Evolutionary conservation across 2,329 filamentous ascomycete genomes (phyloP).

Genomic region (Helminthosporium solani): DNA sequence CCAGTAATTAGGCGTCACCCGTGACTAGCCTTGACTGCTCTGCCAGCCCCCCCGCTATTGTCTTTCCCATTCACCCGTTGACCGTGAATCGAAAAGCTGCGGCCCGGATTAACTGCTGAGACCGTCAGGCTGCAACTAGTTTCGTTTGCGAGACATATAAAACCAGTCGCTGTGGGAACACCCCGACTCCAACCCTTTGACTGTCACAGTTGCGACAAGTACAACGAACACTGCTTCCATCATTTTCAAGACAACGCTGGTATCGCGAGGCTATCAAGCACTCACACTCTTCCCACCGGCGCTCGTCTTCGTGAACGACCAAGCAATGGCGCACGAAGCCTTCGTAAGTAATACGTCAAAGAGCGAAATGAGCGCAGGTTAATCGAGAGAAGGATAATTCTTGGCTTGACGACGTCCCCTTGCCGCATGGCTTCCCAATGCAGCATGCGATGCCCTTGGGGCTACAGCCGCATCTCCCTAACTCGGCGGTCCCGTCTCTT

Average conservation of each 20-base stretch:
- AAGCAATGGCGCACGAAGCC: no score
- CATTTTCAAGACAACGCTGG: neutral
- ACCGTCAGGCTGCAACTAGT: neutral
- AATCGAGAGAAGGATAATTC: no score
- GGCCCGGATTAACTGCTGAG: neutral
- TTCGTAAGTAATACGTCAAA: no score
- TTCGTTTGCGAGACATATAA: neutral
- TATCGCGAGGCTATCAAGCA: no score
- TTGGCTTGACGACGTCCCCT: no score
- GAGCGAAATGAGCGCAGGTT: no score
- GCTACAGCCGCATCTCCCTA: no score
- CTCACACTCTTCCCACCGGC: neutral
- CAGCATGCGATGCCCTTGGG: no score
- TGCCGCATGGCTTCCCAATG: no score
- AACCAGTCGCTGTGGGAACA: neutral
- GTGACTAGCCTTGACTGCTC: constrained; percentile 21
- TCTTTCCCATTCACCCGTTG: constrained; percentile 10
- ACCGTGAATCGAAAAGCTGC: neutral
- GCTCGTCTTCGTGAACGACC: neutral
- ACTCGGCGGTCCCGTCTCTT: no score
- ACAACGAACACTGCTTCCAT: neutral
- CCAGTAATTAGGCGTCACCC: constrained; percentile 18
- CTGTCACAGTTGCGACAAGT: no score
- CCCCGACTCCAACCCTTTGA: no score
- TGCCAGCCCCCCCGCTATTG: constrained; percentile 11